Percentiles rank a stretch among this genome's conserved stretches.
Conservation (phyloP, 495 filamentous ascomycete species). For the Penicillium paxilli region DNA sequence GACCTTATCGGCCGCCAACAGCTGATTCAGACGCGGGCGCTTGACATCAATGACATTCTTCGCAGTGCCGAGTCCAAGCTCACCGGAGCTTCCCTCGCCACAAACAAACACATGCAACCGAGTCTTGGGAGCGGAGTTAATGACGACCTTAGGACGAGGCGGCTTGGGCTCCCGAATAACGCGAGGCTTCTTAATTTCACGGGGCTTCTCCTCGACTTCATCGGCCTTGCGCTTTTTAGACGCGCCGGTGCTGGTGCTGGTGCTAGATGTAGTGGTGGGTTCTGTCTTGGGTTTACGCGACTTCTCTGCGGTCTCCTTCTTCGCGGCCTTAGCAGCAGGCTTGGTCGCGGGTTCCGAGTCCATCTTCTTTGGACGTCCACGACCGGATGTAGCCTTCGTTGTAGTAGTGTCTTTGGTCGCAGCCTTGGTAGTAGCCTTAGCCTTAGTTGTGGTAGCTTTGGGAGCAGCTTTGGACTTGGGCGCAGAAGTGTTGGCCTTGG, state of each 20-base stretch:
- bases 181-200: slow-evolving; percentile 11
- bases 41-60: slow-evolving; percentile 66
- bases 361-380: slow-evolving; percentile 21
- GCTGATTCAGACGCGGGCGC: slow-evolving; percentile 64
- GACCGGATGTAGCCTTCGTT: slow-evolving; percentile 12
- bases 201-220: slow-evolving; percentile 22
- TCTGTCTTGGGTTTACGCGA: slow-evolving; percentile 16
- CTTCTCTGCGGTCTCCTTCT: slow-evolving; percentile 14
- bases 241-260: slow-evolving; percentile 14
- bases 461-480: slow-evolving; percentile 9
- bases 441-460: not conserved
- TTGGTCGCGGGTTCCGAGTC: slow-evolving; percentile 1
- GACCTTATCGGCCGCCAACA: slow-evolving; percentile 56
- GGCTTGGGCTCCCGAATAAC: slow-evolving; percentile 13
- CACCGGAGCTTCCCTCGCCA: slow-evolving; percentile 66
- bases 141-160: slow-evolving; percentile 28
- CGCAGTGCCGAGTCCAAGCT: slow-evolving; percentile 63
- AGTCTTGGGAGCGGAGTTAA: slow-evolving; percentile 45
- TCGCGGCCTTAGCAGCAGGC: not conserved
- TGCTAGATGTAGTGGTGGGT: slow-evolving; percentile 6
- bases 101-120: slow-evolving; percentile 67
- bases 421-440: slow-evolving; percentile 14
- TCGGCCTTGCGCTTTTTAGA: slow-evolving; percentile 46
- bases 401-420: not conserved
- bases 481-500: not conserved